Base-by-base conservation (phyloP, 2,329 filamentous ascomycete genomes). In the Alternaria arborescens region DNA sequence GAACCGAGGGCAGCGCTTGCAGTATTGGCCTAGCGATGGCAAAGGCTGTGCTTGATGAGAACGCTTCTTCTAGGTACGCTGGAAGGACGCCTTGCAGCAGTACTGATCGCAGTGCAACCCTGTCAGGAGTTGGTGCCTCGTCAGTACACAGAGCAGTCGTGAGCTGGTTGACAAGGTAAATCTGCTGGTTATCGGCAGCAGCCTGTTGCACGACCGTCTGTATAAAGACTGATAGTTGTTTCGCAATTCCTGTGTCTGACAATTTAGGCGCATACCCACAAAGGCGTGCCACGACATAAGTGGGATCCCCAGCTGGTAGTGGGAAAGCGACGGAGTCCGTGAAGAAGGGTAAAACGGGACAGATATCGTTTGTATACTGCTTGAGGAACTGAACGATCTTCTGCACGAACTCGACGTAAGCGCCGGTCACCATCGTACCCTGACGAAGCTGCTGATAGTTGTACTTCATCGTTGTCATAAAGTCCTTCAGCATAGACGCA, bases 371-470 rank as follows among this genome's bases (percentile, higher is more conserved):
- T 1, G 84, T 85, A 64, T 89, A 84, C 66, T 90, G 86, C 67
- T 89, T 87, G 47, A 89, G 74, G 61, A 85, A 85, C 20, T 84
- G 82, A 3, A 90, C 82, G 3, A 89, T 79, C 16, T 80, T 77
- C 60, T 90, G 88, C 5, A 89, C 86, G 68, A 90, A 89, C 10
- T 83, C 80, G 7, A 89, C 85, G 68, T 89, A 89, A 3, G 82
- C 79, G 11, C 86, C 84, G 50, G 82, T 82, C 4, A 81, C 80
- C 6, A 70, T 67, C 4, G 62, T 58, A 3, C 69, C 68, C 52
- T 81, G 78, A 26, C 74, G 67, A 12, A 88, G 77, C 60, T 87
- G 85, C 58, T 84, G 81, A 60, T 88, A 89, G 59, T 88, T 88
- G 38, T 77, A 77, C 70, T 86, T 88, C 86, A 90, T 89, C 1